phyloP scores from a whole-genome alignment of 2,329 filamentous ascomycete genomes.

The Samsoniella hepiali region DNA sequence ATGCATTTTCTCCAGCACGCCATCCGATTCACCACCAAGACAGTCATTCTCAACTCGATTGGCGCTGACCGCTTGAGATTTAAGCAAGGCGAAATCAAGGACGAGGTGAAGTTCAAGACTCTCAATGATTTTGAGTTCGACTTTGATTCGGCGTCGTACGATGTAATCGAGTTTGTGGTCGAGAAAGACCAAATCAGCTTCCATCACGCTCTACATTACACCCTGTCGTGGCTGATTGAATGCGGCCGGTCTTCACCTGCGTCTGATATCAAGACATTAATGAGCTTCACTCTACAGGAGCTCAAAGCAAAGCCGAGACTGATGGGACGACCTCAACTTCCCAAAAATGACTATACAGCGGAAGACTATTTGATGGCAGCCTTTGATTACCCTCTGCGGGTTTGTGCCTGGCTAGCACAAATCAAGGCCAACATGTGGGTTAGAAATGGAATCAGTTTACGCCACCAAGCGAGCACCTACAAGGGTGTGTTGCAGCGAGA shows the following conservation, averaged over 20 bases:
- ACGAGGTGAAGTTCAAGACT: constrained; percentile 78
- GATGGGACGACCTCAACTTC: constrained; percentile 58
- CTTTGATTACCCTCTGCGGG: constrained; percentile 89
- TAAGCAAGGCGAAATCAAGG: constrained; percentile 80
- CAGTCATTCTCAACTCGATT: constrained; percentile 83
- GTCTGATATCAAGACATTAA: constrained; percentile 62
- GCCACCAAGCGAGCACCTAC: constrained; percentile 93
- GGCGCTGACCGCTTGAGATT: constrained; percentile 87
- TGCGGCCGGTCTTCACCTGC: constrained; percentile 73
- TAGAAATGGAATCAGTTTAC: constrained; percentile 89
- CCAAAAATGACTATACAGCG: constrained; percentile 54
- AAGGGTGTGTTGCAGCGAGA: constrained; percentile 85
- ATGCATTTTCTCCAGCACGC: constrained; percentile 64
- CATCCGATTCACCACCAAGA: constrained; percentile 72
- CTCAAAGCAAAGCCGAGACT: constrained; percentile 62
- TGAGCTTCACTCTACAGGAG: constrained; percentile 70
- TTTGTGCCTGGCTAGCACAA: constrained; percentile 94
- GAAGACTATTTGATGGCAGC: constrained; percentile 82
- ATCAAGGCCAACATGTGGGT: constrained; percentile 99
- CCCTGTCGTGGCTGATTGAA: constrained; percentile 92
- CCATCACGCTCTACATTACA: constrained; percentile 95
- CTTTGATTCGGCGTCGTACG: constrained; percentile 50
- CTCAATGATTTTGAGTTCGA: constrained; percentile 80
- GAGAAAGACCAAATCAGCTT: constrained; percentile 92
- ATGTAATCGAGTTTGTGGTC: constrained; percentile 82